phyloP scores from a whole-genome alignment of 768 basidiomycete species.

The Tulasnella sp. region DNA sequence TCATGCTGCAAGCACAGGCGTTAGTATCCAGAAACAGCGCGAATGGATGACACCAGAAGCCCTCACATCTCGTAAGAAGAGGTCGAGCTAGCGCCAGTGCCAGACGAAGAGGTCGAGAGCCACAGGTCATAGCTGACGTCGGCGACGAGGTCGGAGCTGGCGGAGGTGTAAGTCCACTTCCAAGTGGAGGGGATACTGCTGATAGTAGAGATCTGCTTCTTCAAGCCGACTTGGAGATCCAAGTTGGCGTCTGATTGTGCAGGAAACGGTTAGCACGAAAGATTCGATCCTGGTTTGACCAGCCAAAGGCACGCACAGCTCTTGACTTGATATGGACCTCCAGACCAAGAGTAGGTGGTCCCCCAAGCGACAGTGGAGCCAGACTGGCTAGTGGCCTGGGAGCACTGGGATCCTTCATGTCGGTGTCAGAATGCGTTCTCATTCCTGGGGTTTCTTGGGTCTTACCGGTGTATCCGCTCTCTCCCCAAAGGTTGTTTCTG shows the following conservation, averaged over 20 bases:
- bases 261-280: background rate
- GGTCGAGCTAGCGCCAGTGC: background rate
- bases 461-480: background rate
- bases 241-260: background rate
- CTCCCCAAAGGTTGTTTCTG: background rate
- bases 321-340: constrained; percentile 10
- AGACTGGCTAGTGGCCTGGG: background rate
- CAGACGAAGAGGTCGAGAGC: background rate
- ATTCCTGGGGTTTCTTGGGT: background rate
- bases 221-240: constrained; percentile 6
- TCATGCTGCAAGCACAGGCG: background rate
- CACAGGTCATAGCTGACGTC: constrained; percentile 10
- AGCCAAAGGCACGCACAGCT: background rate
- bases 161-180: background rate
- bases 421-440: background rate
- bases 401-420: background rate
- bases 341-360: constrained; percentile 7
- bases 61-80: constrained; percentile 7
- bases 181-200: background rate
- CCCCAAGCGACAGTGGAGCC: background rate
- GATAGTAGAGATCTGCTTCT: background rate
- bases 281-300: background rate
- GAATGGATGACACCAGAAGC: background rate
- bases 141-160: constrained; percentile 4
- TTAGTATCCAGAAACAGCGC: too few relatives aligned